These are phyloP conservation scores for Lecanosticta acicola DNA, from an alignment of 2,329 filamentous ascomycete species.

Conservation along the genomic window DNA sequence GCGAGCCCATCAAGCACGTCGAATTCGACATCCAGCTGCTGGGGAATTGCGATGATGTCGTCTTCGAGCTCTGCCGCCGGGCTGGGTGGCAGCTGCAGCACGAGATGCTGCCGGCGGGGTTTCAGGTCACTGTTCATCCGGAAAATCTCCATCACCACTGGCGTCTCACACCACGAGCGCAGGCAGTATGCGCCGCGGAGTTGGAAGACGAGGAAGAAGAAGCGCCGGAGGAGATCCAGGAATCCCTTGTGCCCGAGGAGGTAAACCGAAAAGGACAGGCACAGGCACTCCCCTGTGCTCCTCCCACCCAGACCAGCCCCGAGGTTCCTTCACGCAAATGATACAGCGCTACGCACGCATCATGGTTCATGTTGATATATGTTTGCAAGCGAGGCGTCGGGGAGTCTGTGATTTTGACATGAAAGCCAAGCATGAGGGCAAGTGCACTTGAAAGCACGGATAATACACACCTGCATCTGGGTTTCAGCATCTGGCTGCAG, in stretches of 20 bases:
- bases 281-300: too few species aligned
- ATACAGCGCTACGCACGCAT: too few species aligned
- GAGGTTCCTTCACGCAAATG: too few species aligned
- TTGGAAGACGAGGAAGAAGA: background rate
- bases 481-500: background rate
- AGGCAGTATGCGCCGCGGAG: background rate
- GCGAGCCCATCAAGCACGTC: slow-evolving; percentile 71
- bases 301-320: too few species aligned
- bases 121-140: slow-evolving; percentile 10
- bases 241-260: too few species aligned
- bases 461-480: too few species aligned
- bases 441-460: too few species aligned
- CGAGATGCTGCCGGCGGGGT: slow-evolving; percentile 65
- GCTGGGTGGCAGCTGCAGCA: slow-evolving; percentile 71
- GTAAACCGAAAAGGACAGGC: too few species aligned
- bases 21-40: slow-evolving; percentile 95
- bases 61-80: slow-evolving; percentile 76
- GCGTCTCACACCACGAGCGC: background rate
- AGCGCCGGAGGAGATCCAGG: background rate
- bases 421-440: too few species aligned
- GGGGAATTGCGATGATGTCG: slow-evolving; percentile 89
- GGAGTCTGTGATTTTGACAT: background rate
- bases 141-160: background rate
- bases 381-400: background rate
- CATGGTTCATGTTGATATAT: too few species aligned